These are phyloP conservation scores for Cystobasidium tubakii DNA, from an alignment of 768 basidiomycete genomes.

Conservation along the genomic window DNA sequence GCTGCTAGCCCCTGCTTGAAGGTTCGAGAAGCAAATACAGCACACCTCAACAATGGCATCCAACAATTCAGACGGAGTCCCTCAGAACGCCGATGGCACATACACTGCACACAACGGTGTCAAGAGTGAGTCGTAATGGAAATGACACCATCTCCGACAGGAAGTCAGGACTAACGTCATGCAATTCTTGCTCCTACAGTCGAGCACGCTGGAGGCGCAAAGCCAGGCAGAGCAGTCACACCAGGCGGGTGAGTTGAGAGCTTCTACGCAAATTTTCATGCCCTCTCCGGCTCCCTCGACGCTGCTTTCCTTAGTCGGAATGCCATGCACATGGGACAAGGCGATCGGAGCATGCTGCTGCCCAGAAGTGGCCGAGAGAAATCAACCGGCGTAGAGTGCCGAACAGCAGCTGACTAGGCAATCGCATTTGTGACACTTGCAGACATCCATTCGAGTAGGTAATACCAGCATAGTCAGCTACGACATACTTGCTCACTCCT, in stretches of 20 bases:
- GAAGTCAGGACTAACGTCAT: neutral
- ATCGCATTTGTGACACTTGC: neutral
- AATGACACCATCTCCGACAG: neutral
- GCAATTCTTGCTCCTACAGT: neutral
- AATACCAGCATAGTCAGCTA: neutral
- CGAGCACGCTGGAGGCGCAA: neutral
- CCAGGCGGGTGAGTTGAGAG: conserved; percentile 11
- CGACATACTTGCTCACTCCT: neutral
- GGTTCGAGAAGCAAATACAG: no score
- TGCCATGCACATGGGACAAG: neutral
- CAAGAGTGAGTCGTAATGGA: conserved; percentile 11
- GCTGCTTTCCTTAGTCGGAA: neutral
- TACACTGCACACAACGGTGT: conserved; percentile 34
- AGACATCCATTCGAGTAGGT: conserved; percentile 16
- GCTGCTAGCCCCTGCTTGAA: no score
- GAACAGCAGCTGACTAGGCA: conserved; percentile 4
- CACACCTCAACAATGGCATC: conserved; percentile 8
- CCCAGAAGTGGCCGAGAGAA: neutral
- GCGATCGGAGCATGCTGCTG: neutral
- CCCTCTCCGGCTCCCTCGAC: neutral
- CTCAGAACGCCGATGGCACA: neutral
- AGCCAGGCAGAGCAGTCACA: neutral
- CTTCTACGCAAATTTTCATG: neutral
- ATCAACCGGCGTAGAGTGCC: no score
- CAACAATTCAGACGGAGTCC: neutral